phyloP scores from a whole-genome alignment of 306 rosid genomes.

The Cucurbita maxima region DNA sequence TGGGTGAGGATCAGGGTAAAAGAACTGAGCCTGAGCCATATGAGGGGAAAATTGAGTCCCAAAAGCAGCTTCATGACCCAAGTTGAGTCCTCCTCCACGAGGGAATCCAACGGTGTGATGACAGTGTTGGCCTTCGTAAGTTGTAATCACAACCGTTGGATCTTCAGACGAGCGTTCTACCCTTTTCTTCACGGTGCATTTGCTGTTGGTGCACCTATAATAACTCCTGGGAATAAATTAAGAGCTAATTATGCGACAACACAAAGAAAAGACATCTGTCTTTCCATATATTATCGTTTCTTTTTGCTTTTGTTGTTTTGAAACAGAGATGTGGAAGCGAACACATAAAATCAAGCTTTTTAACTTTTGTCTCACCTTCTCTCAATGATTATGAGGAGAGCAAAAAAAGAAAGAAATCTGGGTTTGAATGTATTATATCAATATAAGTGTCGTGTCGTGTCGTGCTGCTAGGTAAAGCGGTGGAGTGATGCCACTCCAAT shows the following conservation, averaged over 20 bases:
- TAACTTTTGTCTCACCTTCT: neutral
- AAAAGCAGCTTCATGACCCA: slow-evolving; percentile 22
- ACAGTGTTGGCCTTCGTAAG: slow-evolving; percentile 95
- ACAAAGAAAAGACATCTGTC: neutral
- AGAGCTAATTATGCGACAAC: no score
- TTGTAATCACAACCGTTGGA: slow-evolving; percentile 63
- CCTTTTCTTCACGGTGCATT: slow-evolving; percentile 92
- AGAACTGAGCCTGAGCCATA: slow-evolving; percentile 40
- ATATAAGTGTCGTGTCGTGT: neutral
- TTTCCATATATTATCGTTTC: neutral
- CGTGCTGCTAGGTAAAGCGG: neutral
- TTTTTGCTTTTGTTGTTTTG: neutral
- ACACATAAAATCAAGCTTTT: neutral
- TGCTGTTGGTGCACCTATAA: slow-evolving; percentile 94
- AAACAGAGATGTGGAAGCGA: neutral
- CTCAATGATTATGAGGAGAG: neutral
- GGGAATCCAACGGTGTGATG: slow-evolving; percentile 73
- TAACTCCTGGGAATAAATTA: slow-evolving; percentile 48
- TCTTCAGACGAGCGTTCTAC: slow-evolving; percentile 90
- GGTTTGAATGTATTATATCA: neutral
- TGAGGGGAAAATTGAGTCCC: slow-evolving; percentile 24
- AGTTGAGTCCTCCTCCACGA: slow-evolving; percentile 45
- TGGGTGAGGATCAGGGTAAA: slow-evolving; percentile 31
- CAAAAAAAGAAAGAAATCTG: neutral
- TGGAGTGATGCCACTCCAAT: neutral